Conservation (phyloP, 805 yeast genomes). For the Saccharomycopsis amapae region DNA sequence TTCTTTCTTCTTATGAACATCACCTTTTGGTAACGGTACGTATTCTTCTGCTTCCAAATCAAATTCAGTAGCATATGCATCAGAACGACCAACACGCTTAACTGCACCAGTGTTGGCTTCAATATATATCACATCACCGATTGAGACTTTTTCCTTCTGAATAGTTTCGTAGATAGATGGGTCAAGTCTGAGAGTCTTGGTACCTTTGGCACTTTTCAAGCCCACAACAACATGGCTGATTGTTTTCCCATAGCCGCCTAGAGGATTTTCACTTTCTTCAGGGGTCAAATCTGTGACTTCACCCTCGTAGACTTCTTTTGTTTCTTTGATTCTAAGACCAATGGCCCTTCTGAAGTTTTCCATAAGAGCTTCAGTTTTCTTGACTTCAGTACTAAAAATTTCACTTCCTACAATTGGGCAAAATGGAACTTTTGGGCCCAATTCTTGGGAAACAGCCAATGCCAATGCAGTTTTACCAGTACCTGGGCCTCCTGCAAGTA, state of each 20-base stretch:
- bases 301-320: conserved; percentile 96
- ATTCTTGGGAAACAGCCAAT: conserved; percentile 88
- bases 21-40: conserved; percentile 98
- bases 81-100: conserved; percentile 96
- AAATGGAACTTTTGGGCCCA: conserved; percentile 96
- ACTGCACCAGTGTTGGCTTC: conserved; percentile 98
- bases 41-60: conserved; percentile 98
- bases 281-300: conserved; percentile 95
- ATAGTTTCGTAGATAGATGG: conserved; percentile 90
- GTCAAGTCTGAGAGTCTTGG: conserved; percentile 81
- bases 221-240: conserved; percentile 92
- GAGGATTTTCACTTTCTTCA: conserved; percentile 92
- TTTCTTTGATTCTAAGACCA: conserved; percentile 92
- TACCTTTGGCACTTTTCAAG: conserved; percentile 84
- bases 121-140: conserved; percentile 95
- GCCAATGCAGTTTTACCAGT: conserved; percentile 98
- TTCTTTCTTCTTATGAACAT: conserved; percentile 95
- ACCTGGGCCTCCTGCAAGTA: conserved; percentile 96
- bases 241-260: conserved; percentile 97
- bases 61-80: conserved; percentile 96
- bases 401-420: conserved; percentile 96
- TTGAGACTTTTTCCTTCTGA: conserved; percentile 87
- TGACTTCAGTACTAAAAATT: conserved; percentile 90
- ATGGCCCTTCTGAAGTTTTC: conserved; percentile 95
- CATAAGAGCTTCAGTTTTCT: conserved; percentile 93